Evolutionary conservation across 495 filamentous ascomycete genomes (phyloP), one percentile per base, ranked within the genome.

Genomic region (Daldinia childiae): DNA sequence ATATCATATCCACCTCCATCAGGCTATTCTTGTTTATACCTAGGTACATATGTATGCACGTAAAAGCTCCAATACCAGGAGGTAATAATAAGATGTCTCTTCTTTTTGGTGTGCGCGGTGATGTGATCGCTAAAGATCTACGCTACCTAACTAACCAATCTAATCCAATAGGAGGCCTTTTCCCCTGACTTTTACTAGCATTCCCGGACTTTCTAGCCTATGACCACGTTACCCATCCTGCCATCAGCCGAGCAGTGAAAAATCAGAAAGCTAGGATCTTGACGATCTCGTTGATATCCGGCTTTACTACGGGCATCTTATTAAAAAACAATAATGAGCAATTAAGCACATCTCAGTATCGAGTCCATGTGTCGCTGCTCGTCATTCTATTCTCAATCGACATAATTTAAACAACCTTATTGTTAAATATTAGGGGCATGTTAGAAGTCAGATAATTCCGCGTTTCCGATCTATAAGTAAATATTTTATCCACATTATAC

Each of bases 51-150:
- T n/a, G 27, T 30, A 54, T 58, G 24, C 34, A 54, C 45, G 57
- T 56, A 43, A 60, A 67, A 17, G 8, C 27, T 45, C 30, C 65
- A 68, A 48, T 50, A 9, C 41, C 11, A 50, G 27, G 15, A 61
- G 59, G 50, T 32, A 59, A 59, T 48, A 39, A 61, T 59, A 12
- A n/a, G 19, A 19, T 36, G 3, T 5, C 54, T 54, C 62, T 51
- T 38, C 50, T 21, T 62, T 63, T 43, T 51, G 24, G 43, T 21
- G 19, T 6, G 43, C 51, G 24, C 41, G 36, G 66, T 73, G 70
- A 65, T 68, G 70, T 45, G 70, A 73, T 73, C 24, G 56, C 55
- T 68, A 56, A 19, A 57, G 70, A 73, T 73, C 69, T 67, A 60
- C 64, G 38, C 45, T 66, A 58, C 38, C 43, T 55, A 24, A 48